Percentiles rank a stretch among this genome's conserved stretches.
These are phyloP conservation scores for Botrytis tulipae DNA, from an alignment of 2,329 filamentous ascomycete species.

Conservation along the genomic window DNA sequence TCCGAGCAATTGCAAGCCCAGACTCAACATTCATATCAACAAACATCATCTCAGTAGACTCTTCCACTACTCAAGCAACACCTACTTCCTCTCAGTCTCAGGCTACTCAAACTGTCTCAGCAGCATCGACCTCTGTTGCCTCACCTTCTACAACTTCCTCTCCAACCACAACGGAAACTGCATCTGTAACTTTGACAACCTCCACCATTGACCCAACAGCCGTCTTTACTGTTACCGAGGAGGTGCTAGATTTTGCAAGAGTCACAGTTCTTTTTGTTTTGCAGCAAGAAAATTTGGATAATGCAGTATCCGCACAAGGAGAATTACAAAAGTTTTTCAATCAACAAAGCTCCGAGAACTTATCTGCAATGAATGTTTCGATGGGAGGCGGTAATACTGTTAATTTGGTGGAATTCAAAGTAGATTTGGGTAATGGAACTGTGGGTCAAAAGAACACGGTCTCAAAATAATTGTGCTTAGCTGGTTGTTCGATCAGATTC, in stretches of 20 bases:
- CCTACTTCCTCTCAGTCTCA: slow-evolving; percentile 1
- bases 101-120: background rate
- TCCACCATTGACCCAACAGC: slow-evolving; percentile 25
- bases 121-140: slow-evolving; percentile 10
- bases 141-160: slow-evolving; percentile 23
- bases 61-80: background rate
- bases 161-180: slow-evolving; percentile 19
- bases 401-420: slow-evolving; percentile 27
- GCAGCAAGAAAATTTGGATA: slow-evolving; percentile 51
- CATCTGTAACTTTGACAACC: slow-evolving; percentile 21
- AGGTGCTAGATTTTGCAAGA: slow-evolving; percentile 62
- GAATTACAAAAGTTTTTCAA: slow-evolving; percentile 56
- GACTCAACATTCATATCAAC: slow-evolving; percentile 23
- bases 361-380: slow-evolving; percentile 33
- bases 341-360: slow-evolving; percentile 8
- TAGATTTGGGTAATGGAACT: slow-evolving; percentile 14
- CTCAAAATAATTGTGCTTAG: background rate
- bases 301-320: slow-evolving; percentile 54
- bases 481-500: background rate
- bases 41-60: slow-evolving; percentile 13
- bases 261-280: slow-evolving; percentile 61
- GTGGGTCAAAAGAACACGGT: background rate
- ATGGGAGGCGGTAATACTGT: slow-evolving; percentile 32
- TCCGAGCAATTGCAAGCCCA: slow-evolving; percentile 1
- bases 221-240: slow-evolving; percentile 52